A percentile compares a stretch with the other conserved stretches of the same genome.
phyloP scores from a whole-genome alignment of 306 rosid genomes.

The Trifolium fragiferum region DNA sequence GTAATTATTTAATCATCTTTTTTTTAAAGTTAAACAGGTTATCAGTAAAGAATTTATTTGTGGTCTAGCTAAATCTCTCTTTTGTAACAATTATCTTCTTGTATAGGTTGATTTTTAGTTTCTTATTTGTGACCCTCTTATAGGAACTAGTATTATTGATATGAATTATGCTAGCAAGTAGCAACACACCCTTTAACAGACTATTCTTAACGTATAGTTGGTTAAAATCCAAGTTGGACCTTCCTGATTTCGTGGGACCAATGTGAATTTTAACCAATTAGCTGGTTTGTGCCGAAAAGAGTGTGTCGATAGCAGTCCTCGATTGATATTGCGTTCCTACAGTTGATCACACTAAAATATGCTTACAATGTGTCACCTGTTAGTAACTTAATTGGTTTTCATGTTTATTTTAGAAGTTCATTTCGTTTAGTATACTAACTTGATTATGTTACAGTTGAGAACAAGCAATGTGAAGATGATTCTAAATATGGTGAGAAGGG shows the following conservation, averaged over 20 bases:
- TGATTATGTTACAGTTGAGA: slow-evolving; percentile 47
- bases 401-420: not conserved
- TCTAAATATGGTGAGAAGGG: slow-evolving; percentile 34
- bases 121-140: not conserved
- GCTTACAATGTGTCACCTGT: slow-evolving; percentile 1
- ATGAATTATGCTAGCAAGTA: not conserved
- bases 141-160: not conserved
- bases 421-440: not conserved
- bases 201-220: not conserved
- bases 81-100: not conserved
- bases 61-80: not conserved
- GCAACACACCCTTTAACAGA: not conserved
- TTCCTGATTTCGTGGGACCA: too few species aligned
- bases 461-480: slow-evolving; percentile 50
- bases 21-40: not conserved
- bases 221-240: not conserved
- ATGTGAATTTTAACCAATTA: not conserved
- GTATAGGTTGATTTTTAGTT: not conserved
- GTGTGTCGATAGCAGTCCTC: not conserved
- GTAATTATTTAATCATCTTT: not conserved
- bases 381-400: not conserved
- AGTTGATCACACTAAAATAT: slow-evolving; percentile 8
- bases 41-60: not conserved
- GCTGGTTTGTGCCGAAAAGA: not conserved
- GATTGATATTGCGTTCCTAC: slow-evolving; percentile 12